Percentiles rank a stretch among this genome's conserved stretches.
phyloP scores from a whole-genome alignment of 225 moss, liverwort and hornwort species.

The Climacium dendroides region DNA sequence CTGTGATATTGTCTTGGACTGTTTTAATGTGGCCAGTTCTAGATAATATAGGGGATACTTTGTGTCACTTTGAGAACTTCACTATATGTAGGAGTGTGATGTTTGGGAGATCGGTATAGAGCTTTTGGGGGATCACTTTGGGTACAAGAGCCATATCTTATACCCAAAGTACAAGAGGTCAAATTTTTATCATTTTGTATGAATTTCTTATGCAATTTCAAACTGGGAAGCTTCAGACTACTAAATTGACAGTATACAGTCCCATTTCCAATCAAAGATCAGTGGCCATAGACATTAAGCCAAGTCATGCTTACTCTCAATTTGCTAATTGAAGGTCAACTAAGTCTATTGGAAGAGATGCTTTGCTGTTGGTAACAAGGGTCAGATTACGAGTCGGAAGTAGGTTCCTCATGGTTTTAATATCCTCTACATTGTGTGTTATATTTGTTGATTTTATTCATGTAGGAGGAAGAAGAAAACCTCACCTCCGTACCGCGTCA shows the following conservation, averaged over 20 bases:
- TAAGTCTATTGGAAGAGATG: background rate
- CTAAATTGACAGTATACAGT: background rate
- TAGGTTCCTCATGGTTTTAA: background rate
- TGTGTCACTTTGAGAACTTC: background rate
- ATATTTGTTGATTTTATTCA: background rate
- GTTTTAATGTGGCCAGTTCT: background rate
- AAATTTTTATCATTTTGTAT: background rate
- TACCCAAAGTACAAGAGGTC: background rate
- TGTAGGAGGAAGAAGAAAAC: conserved; percentile 65
- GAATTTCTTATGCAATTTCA: background rate
- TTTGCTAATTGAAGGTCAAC: background rate
- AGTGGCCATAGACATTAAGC: background rate
- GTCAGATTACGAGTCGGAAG: background rate
- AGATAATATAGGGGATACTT: background rate
- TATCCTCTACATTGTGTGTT: background rate
- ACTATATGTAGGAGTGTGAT: too few species aligned
- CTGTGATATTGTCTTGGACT: background rate
- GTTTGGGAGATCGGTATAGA: background rate
- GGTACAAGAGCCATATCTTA: background rate
- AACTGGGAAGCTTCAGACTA: background rate
- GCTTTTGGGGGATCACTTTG: background rate
- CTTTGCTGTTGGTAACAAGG: background rate
- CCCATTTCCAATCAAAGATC: background rate
- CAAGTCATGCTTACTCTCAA: background rate
- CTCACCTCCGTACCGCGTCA: conserved; percentile 85